These are phyloP conservation scores for Aspergillus chevalieri DNA, from an alignment of 2,329 filamentous ascomycete species.

Conservation along the genomic window DNA sequence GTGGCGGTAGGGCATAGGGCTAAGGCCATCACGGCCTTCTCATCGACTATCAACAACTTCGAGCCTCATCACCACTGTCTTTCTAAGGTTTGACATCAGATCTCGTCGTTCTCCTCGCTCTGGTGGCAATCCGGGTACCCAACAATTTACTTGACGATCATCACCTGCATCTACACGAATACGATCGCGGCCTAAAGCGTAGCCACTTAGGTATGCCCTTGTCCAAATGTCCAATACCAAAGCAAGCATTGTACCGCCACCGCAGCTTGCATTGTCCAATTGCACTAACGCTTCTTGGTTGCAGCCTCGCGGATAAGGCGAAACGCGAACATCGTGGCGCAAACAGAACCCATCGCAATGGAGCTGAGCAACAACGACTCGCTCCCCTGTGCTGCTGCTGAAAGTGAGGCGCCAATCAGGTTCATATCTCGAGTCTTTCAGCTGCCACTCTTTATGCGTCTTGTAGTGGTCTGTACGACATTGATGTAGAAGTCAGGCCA, in stretches of 20 bases:
- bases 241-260: no score
- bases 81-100: neutral
- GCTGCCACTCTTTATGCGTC: neutral
- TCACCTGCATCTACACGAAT: neutral
- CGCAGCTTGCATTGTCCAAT: neutral
- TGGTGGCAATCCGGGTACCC: neutral
- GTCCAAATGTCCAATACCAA: neutral
- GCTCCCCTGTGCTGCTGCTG: neutral
- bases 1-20: neutral
- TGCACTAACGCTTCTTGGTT: neutral
- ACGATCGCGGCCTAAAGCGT: neutral
- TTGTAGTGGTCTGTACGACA: neutral
- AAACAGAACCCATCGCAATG: neutral
- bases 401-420: neutral
- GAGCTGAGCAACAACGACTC: neutral
- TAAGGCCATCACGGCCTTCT: neutral
- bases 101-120: neutral
- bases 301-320: neutral
- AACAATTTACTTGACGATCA: neutral
- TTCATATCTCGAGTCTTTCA: neutral
- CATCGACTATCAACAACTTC: neutral
- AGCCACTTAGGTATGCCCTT: neutral
- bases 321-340: no score
- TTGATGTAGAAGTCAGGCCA: neutral
- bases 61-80: neutral